Base-by-base conservation (phyloP, 768 basidiomycete genomes). In the Tulasnella sp. region DNA sequence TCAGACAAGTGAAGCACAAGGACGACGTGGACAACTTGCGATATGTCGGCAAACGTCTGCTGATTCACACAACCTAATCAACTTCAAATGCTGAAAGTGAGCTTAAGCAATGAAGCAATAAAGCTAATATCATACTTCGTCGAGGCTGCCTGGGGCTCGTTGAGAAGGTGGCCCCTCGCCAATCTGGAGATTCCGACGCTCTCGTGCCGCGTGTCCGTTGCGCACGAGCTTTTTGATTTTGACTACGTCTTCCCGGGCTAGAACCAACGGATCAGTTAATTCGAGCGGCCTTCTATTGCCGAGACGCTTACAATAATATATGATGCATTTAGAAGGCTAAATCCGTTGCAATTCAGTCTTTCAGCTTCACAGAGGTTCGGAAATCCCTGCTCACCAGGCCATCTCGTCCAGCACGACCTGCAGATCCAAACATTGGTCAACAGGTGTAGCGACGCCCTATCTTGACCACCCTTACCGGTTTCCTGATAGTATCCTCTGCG, bases 401-500 rank as follows among this genome's bases (percentile, higher is more conserved):
- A 84, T 96, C 94, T 77, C 95, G 89, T 40, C 94, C 95, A 79
- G 93, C 94, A 75, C 94, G 89, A 69, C 94, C 94, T 93, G 79
- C 42, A 73, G 16, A 40, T 46, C 16, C n/a, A 31, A 28, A 14
- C 9, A 28, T 42, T 22, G 37, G 58, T 69, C 28, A 37, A 14
- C 12, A 69, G 28, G 4, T 34, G 28, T 6, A 37, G 14, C 16
- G 34, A 14, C 8, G 46, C 16, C 8, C 42, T 24, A n/a, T 3
- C 4, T n/a, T 12, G 37, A 64, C 34, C 24, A 2, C n/a, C 81
- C 88, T 34, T 83, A 92, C 93, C 94, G 82, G 94, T 95, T 85
- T 96, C 95, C 85, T 96, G 95, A 84, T 96, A 96, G 84, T 92
- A 96, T 0, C 94, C 94, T 94, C 73, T 16, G 24, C 58, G 12